A percentile compares a stretch with the other conserved stretches of the same genome.
These are phyloP conservation scores for Candida glucosophila DNA, from an alignment of 1,139 yeast species.

Conservation along the genomic window DNA sequence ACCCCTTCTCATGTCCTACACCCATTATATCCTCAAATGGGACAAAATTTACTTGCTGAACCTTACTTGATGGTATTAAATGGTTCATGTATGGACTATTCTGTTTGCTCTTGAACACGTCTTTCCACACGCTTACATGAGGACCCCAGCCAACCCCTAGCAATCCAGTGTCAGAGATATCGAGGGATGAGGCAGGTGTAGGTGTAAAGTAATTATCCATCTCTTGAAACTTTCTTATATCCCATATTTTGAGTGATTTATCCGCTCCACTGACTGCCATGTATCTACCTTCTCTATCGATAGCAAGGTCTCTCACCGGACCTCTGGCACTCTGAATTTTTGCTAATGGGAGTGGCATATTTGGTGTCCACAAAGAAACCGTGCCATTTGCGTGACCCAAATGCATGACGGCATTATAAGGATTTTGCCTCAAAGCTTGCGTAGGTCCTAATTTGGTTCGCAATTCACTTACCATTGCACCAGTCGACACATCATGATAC, in stretches of 20 bases:
- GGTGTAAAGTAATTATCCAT: slow-evolving; percentile 71
- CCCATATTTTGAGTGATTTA: slow-evolving; percentile 84
- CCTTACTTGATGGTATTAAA: slow-evolving; percentile 66
- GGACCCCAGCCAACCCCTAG: slow-evolving; percentile 92
- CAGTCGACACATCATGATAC: slow-evolving; percentile 95
- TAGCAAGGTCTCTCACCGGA: slow-evolving; percentile 76
- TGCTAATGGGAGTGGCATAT: slow-evolving; percentile 76
- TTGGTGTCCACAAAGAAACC: slow-evolving; percentile 91
- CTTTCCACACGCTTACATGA: slow-evolving; percentile 85
- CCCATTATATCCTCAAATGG: slow-evolving; percentile 97
- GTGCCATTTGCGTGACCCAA: slow-evolving; percentile 92
- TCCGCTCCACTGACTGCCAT: slow-evolving; percentile 95
- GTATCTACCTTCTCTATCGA: slow-evolving; percentile 87
- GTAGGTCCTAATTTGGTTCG: slow-evolving; percentile 90
- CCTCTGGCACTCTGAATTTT: slow-evolving; percentile 78
- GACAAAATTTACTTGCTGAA: slow-evolving; percentile 63
- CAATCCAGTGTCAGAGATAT: slow-evolving; percentile 82
- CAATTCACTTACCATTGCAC: slow-evolving; percentile 71
- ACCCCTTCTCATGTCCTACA: slow-evolving; percentile 73
- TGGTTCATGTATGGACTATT: slow-evolving; percentile 89
- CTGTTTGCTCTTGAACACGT: slow-evolving; percentile 50
- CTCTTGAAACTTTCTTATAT: slow-evolving; percentile 73
- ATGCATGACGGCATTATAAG: slow-evolving; percentile 93
- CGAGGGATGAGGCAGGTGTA: slow-evolving; percentile 74
- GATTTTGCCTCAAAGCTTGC: slow-evolving; percentile 79